phyloP scores from a whole-genome alignment of 176 grass and related monocot species.

The Tillandsia leiboldiana region DNA sequence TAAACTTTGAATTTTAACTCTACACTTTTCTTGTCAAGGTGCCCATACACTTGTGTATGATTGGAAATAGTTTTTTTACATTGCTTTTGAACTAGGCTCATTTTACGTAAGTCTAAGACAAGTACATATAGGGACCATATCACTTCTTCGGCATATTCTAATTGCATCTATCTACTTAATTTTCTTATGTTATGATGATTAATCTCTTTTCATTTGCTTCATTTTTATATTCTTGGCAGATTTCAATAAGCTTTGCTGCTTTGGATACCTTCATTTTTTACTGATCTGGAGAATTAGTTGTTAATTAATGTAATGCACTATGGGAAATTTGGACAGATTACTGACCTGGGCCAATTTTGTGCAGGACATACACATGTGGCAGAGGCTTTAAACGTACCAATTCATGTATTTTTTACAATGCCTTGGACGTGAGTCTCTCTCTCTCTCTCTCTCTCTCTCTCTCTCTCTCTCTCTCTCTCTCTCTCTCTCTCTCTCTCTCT shows the following conservation, averaged over 20 bases:
- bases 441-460: not conserved
- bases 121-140: too few relatives aligned
- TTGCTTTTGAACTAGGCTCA: too few relatives aligned
- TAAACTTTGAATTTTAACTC: too few relatives aligned
- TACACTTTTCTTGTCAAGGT: too few relatives aligned
- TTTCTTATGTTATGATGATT: too few relatives aligned
- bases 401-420: conserved; percentile 99
- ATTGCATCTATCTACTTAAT: too few relatives aligned
- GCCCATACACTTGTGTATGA: too few relatives aligned
- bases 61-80: too few relatives aligned
- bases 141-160: too few relatives aligned
- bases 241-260: not conserved
- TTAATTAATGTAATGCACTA: conserved; percentile 6
- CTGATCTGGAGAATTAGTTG: not conserved
- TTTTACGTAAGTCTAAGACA: too few relatives aligned
- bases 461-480: not conserved
- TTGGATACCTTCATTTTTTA: conserved; percentile 5
- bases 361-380: conserved; percentile 93
- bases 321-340: conserved; percentile 10
- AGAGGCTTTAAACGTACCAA: conserved; percentile 71
- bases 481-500: not conserved
- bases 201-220: too few relatives aligned
- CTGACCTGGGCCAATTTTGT: conserved; percentile 40
- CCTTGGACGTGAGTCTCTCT: conserved; percentile 88
- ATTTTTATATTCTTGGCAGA: not conserved